Base-by-base conservation (phyloP, 257 asterid genomes). In the Ocimum tenuiflorum region DNA sequence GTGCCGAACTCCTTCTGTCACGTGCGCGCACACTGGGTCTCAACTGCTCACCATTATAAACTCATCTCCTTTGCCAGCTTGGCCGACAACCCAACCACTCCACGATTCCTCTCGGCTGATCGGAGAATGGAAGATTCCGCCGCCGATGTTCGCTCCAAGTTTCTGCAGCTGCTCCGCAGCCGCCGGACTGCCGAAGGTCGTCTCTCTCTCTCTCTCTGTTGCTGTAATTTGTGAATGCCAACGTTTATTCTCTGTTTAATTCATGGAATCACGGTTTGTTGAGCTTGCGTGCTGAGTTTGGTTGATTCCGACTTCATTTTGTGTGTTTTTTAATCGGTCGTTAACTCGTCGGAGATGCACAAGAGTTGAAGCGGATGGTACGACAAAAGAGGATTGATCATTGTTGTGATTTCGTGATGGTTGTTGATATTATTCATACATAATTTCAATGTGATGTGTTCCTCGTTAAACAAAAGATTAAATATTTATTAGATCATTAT, bases 171-270 rank as follows among this genome's bases (percentile, higher is more conserved):
- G 47, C 87, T 91, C 60, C 86, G 83, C 41, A 65, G 56, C 73
- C 89, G 96, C 29, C 87, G 96, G 41, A 65, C 88, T 13, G 79
- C 82, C 33, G 67, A 83, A 82, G 96, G 96, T 69, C 63, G 2
- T 14, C 46, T 18, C 43, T 64, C 74, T 4, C 74, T 12, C 19
- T 8, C 47, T 38, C 43, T 8, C 63, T 31, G 31, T 31, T 2
- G 36, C 7, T 5, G 6, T 5, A 0, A 2, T 5, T 31, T 31
- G 36, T 31, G 3, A 5, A 31, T 31, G 7, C 3, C 6, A 31
- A 2, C 5, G 0, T 31, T 31, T 31, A 3, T 31, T 31, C 6
- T 31, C 36, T 31, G 36, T 31, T 31, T 31, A 2, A 31, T 31
- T 31, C 5, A 31, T 31, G 36, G 36, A 31, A 31, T 5, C 6